Base-by-base conservation (phyloP, 1,139 yeast species). In the Debaryomyces singareniensis region DNA sequence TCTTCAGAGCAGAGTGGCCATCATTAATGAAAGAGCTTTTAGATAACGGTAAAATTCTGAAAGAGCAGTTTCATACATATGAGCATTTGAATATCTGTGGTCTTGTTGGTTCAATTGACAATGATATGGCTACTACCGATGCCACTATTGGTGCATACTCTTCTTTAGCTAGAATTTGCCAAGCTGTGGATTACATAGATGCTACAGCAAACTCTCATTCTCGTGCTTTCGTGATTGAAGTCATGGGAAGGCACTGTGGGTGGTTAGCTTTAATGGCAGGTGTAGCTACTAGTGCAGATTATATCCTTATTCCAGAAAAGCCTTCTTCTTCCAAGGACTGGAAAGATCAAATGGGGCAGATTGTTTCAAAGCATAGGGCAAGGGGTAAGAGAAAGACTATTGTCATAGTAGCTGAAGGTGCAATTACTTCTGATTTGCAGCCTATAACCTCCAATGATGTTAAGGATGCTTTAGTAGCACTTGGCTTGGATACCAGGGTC, bases 161-260 rank as follows among this genome's bases (percentile, higher is more conserved):
- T 18, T 78, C 91, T 0, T 63, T 82, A 41, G 91, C 78, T 40
- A 64, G 93, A 51, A 82, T 82, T 40, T 75, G 84, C 50, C 78
- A 78, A 51, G 79, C 82, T 58, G 78, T 82, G 35, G 93, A 82
- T 55, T 81, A 78, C 51, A 82, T 82, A 37, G 91, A 81, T 52
- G 91, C 89, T 27, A 82, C 93, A 23, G 93, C 93, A 20, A 78
- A 77, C 35, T 80, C 89, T 1, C 93, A 82, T 53, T 80, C 86
- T 16, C 64, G 93, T 51, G 93, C 93, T 5, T 82, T 82, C 49
- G 87, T 82, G 24, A 78, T 82, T 27, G 93, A 82, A 55, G 93
- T 82, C n/a, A 82, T 82, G 93, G 93, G 93, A 37, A 71, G 93
- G 55, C 91, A 82, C 48, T 82, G 93, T 64, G 93, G 93, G 42